Evolutionary conservation across 192 early-diverging fungal genomes (phyloP).

Genomic region (Gigaspora rosea): DNA sequence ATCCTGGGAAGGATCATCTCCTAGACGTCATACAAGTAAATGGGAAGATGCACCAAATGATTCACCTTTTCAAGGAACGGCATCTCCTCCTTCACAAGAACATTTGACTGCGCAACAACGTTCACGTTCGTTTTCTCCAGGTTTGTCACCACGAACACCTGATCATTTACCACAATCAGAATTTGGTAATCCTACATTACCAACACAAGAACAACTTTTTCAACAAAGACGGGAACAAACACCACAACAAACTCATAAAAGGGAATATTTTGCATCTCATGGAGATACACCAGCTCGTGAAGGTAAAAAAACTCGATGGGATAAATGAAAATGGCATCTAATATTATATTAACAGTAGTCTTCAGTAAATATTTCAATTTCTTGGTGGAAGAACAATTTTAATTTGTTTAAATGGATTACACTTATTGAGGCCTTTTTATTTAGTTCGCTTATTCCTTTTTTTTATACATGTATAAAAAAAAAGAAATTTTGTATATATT

Average conservation of each 20-base stretch:
- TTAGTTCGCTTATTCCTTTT: no score
- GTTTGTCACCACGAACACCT: not conserved
- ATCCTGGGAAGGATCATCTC: slow-evolving; percentile 15
- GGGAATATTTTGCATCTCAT: not conserved
- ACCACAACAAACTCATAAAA: not conserved
- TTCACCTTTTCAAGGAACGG: not conserved
- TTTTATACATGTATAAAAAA: no score
- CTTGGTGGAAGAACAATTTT: no score
- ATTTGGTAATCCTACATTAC: not conserved
- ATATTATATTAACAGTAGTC: no score
- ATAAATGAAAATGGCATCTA: no score
- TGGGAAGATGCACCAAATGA: not conserved
- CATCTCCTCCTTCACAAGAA: not conserved
- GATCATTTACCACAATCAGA: not conserved
- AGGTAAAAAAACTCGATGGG: not conserved
- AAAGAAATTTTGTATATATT: no score
- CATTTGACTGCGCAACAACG: not conserved
- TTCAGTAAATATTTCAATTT: no score
- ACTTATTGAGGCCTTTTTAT: no score
- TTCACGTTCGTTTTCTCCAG: not conserved
- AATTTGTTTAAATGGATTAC: no score
- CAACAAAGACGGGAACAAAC: no score
- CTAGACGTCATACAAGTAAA: not conserved
- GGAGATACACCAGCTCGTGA: not conserved
- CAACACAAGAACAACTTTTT: not conserved